phyloP scores from a whole-genome alignment of 805 yeast species.

The Barnettozyma vustinii region DNA sequence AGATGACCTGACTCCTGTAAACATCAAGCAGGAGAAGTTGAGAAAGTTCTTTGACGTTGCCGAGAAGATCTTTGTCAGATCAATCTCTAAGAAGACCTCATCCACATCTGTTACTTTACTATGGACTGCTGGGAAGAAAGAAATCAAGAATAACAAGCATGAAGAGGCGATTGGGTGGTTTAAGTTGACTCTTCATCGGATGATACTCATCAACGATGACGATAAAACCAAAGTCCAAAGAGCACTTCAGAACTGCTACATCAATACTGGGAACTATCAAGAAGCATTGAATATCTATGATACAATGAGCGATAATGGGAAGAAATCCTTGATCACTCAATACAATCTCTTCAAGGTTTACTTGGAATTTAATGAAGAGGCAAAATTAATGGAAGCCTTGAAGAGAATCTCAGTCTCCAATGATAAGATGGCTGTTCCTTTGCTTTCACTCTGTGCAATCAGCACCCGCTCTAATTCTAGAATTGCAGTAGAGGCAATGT shows the following conservation, averaged over 20 bases:
- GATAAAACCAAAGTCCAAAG: conserved; percentile 34
- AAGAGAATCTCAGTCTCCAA: conserved; percentile 30
- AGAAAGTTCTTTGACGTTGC: conserved; percentile 22
- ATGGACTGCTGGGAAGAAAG: conserved; percentile 35
- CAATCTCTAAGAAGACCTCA: conserved; percentile 26
- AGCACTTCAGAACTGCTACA: conserved; percentile 28
- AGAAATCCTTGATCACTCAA: conserved; percentile 27
- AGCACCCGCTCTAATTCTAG: conserved; percentile 24
- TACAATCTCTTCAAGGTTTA: conserved; percentile 28
- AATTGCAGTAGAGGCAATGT: conserved; percentile 24
- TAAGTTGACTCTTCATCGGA: conserved; percentile 22
- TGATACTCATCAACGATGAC: conserved; percentile 22
- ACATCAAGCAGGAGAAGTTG: conserved; percentile 20
- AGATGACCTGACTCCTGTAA: conserved; percentile 22
- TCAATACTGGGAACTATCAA: conserved; percentile 20
- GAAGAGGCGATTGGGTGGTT: conserved; percentile 25
- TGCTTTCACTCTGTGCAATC: conserved; percentile 28
- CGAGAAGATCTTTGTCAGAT: conserved; percentile 24
- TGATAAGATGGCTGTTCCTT: conserved; percentile 30
- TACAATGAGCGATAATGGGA: conserved; percentile 21
- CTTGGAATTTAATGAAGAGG: conserved; percentile 14
- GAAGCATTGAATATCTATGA: conserved; percentile 21
- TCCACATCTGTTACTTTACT: conserved; percentile 31
- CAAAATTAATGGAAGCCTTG: conserved; percentile 23
- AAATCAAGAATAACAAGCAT: conserved; percentile 22